phyloP scores from a whole-genome alignment of 768 basidiomycete genomes.

The Hericium coralloides region DNA sequence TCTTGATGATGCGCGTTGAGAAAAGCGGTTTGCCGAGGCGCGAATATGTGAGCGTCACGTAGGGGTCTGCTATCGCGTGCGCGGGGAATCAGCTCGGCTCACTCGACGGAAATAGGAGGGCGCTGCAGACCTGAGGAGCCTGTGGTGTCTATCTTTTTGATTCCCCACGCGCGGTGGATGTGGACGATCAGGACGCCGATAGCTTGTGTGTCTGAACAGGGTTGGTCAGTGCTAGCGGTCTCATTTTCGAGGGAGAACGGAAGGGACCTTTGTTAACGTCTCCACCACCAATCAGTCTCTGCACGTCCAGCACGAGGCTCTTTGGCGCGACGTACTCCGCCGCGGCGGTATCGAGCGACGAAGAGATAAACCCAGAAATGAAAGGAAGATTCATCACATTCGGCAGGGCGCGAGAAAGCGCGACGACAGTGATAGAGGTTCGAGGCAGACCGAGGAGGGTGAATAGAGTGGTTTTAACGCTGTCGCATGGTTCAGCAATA shows the following conservation, averaged over 20 bases:
- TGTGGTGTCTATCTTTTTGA: slow-evolving; percentile 30
- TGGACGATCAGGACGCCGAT: slow-evolving; percentile 59
- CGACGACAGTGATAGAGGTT: slow-evolving; percentile 55
- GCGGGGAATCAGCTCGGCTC: background rate
- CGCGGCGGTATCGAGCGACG: slow-evolving; percentile 52
- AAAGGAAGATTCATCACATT: slow-evolving; percentile 76
- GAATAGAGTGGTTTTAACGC: slow-evolving; percentile 38
- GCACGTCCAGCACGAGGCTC: slow-evolving; percentile 61
- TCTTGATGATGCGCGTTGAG: slow-evolving; percentile 60
- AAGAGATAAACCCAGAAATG: slow-evolving; percentile 59
- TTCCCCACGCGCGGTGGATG: slow-evolving; percentile 51
- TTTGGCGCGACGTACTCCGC: slow-evolving; percentile 62
- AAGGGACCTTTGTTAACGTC: slow-evolving; percentile 38
- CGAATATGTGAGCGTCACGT: slow-evolving; percentile 59
- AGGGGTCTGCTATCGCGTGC: slow-evolving; percentile 27
- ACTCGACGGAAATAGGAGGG: background rate
- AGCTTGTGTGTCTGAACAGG: slow-evolving; percentile 37
- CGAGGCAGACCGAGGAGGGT: slow-evolving; percentile 66
- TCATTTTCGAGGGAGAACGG: too few species aligned
- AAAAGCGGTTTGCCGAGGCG: slow-evolving; percentile 56
- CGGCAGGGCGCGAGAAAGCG: slow-evolving; percentile 49
- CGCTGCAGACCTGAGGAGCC: slow-evolving; percentile 30
- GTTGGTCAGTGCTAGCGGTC: too few species aligned
- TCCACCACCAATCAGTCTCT: slow-evolving; percentile 49
- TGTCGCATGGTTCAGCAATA: slow-evolving; percentile 20